These are phyloP conservation scores for Aspergillus ustus DNA, from an alignment of 2,329 filamentous ascomycete species.

Conservation along the genomic window DNA sequence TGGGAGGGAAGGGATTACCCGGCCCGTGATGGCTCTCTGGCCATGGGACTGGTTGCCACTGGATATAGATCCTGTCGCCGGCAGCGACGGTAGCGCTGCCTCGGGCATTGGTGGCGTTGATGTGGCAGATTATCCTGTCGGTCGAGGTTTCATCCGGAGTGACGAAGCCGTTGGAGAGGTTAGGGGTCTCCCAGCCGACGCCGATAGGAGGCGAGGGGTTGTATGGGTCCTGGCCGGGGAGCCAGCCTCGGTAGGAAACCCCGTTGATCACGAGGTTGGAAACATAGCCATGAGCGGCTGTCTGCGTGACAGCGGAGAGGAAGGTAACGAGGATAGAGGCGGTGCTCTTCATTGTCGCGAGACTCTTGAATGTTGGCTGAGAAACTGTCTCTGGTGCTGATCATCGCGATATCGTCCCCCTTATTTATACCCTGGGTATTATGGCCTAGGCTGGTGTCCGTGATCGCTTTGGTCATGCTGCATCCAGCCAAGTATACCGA, in stretches of 20 bases:
- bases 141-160: constrained; percentile 40
- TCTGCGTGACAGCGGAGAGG: background rate
- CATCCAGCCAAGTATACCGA: background rate
- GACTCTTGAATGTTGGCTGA: background rate
- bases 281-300: constrained; percentile 22
- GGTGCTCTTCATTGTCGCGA: background rate
- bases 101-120: constrained; percentile 53
- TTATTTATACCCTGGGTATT: background rate
- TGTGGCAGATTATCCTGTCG: constrained; percentile 65
- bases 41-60: constrained; percentile 63
- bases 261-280: constrained; percentile 28
- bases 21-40: constrained; percentile 65
- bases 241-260: constrained; percentile 26
- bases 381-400: background rate
- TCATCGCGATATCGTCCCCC: background rate
- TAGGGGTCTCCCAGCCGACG: constrained; percentile 59
- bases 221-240: constrained; percentile 38
- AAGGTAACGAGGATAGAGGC: background rate
- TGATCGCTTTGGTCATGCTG: background rate
- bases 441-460: background rate
- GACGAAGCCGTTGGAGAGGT: constrained; percentile 56
- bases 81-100: constrained; percentile 59
- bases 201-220: constrained; percentile 40
- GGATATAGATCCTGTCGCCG: constrained; percentile 60
- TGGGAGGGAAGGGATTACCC: background rate